These are phyloP conservation scores for Wickerhamiella cacticola DNA, from an alignment of 805 yeast genomes.

Conservation along the genomic window DNA sequence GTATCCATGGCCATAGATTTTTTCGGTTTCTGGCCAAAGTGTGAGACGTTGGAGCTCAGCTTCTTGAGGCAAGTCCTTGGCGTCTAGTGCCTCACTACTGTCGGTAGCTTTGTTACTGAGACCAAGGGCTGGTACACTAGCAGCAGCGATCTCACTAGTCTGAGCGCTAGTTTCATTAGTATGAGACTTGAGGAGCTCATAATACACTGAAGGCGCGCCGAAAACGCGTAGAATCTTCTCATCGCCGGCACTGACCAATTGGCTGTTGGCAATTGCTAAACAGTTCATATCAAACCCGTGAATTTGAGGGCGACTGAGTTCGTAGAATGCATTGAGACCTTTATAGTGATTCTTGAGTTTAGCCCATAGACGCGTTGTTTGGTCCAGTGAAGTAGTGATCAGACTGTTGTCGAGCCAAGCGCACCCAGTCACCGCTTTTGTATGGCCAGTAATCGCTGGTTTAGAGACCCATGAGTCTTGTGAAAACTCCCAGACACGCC, in stretches of 20 bases:
- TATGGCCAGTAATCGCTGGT: slow-evolving; percentile 62
- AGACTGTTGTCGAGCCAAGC: slow-evolving; percentile 56
- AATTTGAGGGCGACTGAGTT: slow-evolving; percentile 92
- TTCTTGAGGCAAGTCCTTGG: slow-evolving; percentile 65
- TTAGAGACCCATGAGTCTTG: slow-evolving; percentile 27
- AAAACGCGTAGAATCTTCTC: slow-evolving; percentile 85
- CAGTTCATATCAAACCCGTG: slow-evolving; percentile 97
- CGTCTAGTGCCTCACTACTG: slow-evolving; percentile 31
- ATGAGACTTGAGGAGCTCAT: slow-evolving; percentile 39
- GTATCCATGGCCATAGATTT: slow-evolving; percentile 94
- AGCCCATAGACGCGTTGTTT: slow-evolving; percentile 78
- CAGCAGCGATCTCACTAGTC: slow-evolving; percentile 58
- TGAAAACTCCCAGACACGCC: slow-evolving; percentile 57
- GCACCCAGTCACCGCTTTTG: slow-evolving; percentile 60
- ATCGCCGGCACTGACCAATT: slow-evolving; percentile 90
- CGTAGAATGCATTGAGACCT: slow-evolving; percentile 52
- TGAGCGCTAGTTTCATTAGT: neutral
- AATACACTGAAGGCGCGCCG: slow-evolving; percentile 73
- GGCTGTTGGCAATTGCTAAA: slow-evolving; percentile 44
- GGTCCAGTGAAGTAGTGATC: slow-evolving; percentile 75
- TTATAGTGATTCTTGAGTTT: slow-evolving; percentile 21
- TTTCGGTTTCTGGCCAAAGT: slow-evolving; percentile 89
- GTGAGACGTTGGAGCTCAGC: slow-evolving; percentile 86
- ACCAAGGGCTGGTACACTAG: slow-evolving; percentile 86
- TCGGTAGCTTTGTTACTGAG: slow-evolving; percentile 75